These are phyloP conservation scores for Yarrowia sp. DNA, from an alignment of 805 yeast genomes.

Conservation along the genomic window DNA sequence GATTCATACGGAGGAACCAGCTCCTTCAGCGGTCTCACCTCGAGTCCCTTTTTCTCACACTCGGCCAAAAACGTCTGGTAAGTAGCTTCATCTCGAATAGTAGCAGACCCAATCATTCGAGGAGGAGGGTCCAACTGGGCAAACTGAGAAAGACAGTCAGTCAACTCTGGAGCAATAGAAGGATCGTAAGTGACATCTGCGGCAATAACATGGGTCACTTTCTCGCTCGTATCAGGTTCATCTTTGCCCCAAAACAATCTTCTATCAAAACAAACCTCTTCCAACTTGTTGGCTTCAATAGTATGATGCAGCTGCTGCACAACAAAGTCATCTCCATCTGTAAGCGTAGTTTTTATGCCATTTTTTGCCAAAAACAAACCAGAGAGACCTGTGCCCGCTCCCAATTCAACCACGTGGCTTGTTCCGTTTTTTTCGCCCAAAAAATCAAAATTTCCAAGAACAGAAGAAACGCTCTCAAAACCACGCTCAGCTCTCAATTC, in stretches of 20 bases:
- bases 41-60: slow-evolving; percentile 33
- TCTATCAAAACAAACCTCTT: slow-evolving; percentile 6
- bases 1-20: slow-evolving; percentile 24
- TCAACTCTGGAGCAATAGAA: slow-evolving; percentile 52
- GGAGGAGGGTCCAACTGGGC: slow-evolving; percentile 27
- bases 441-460: background rate
- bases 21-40: slow-evolving; percentile 2
- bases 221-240: slow-evolving; percentile 28
- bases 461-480: background rate
- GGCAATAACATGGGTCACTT: slow-evolving; percentile 48
- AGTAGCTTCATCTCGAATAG: slow-evolving; percentile 63
- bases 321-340: slow-evolving; percentile 66
- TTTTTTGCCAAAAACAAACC: slow-evolving; percentile 43
- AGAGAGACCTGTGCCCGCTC: slow-evolving; percentile 87
- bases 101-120: slow-evolving; percentile 58
- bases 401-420: slow-evolving; percentile 64
- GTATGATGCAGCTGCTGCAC: slow-evolving; percentile 48
- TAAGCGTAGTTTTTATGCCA: slow-evolving; percentile 43
- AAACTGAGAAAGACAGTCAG: slow-evolving; percentile 43
- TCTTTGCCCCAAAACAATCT: slow-evolving; percentile 32
- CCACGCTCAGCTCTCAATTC: background rate
- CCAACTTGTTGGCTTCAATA: slow-evolving; percentile 44
- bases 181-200: slow-evolving; percentile 89
- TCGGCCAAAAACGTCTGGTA: slow-evolving; percentile 43
- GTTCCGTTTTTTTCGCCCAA: background rate